These are phyloP conservation scores for Pyrus bretschneideri DNA, from an alignment of 306 rosid genomes.

Conservation along the genomic window DNA sequence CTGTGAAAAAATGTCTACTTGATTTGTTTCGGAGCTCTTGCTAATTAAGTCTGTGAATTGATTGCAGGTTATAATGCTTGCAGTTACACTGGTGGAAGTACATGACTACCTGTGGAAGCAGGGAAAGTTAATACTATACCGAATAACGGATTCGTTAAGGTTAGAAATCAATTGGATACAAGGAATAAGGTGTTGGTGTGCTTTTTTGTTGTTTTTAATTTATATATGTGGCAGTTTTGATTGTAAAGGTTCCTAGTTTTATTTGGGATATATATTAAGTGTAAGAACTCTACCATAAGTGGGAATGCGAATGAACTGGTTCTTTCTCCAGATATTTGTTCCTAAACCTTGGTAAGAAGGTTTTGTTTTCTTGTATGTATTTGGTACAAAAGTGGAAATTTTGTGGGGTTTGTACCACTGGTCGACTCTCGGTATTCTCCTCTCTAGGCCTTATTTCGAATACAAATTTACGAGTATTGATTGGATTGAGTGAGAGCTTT, in stretches of 20 bases:
- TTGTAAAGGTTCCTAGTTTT: background rate
- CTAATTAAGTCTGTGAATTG: background rate
- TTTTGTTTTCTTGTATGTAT: background rate
- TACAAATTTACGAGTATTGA: too few species aligned
- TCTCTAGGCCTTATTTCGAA: too few species aligned
- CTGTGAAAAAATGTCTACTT: too few species aligned
- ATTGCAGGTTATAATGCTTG: slow-evolving; percentile 76
- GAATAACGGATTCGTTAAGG: background rate
- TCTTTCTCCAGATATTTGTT: background rate
- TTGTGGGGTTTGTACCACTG: background rate
- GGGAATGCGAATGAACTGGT: background rate
- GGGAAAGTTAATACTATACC: background rate
- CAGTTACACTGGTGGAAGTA: slow-evolving; percentile 55
- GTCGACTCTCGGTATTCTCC: too few species aligned
- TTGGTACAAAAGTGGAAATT: background rate
- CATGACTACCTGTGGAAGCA: slow-evolving; percentile 16
- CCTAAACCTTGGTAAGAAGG: background rate
- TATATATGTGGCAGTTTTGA: background rate
- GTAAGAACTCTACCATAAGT: background rate
- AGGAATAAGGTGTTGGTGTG: background rate
- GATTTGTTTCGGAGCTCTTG: background rate
- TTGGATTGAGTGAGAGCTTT: too few species aligned
- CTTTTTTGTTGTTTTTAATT: background rate
- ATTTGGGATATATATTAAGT: background rate
- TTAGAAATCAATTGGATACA: background rate